Percentiles rank a stretch among this genome's conserved stretches.
Evolutionary conservation across 2,329 filamentous ascomycete species (phyloP).

Genomic region (Phialophora tarda): DNA sequence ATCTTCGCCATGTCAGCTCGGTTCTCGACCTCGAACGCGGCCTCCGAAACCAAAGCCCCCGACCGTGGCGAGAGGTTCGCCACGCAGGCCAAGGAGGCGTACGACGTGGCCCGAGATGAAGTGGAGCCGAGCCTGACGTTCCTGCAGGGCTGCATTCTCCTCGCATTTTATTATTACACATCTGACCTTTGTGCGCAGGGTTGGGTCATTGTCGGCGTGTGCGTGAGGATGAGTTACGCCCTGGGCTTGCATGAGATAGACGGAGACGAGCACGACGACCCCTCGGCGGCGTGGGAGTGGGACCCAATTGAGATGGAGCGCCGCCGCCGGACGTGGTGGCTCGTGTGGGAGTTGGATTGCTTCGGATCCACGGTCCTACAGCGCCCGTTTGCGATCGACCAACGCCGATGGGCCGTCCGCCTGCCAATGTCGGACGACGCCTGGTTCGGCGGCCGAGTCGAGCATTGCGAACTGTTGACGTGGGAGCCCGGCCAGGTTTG

Average conservation of each 20-base stretch:
- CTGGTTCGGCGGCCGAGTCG: conserved; percentile 14
- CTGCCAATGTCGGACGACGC: conserved; percentile 16
- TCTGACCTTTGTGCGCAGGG: not conserved
- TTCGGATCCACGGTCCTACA: conserved; percentile 19
- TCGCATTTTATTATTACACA: conserved; percentile 20
- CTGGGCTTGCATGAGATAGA: conserved; percentile 91
- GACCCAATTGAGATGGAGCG: conserved; percentile 10
- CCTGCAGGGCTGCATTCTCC: conserved; percentile 23
- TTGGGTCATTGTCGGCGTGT: conserved; percentile 96
- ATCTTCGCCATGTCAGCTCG: conserved; percentile 2
- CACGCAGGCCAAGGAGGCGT: not conserved
- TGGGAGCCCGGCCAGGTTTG: conserved; percentile 6
- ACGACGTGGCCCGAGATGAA: not conserved
- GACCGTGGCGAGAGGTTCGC: not conserved
- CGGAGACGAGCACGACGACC: conserved; percentile 44
- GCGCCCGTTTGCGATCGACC: conserved; percentile 16
- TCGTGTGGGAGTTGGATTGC: conserved; percentile 25
- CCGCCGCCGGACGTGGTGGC: conserved; percentile 20
- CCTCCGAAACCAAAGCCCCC: not conserved
- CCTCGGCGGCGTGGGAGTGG: not conserved
- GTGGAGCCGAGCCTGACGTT: conserved; percentile 8
- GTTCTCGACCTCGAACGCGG: not conserved
- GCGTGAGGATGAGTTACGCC: conserved; percentile 84
- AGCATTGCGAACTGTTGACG: not conserved
- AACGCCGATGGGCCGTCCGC: conserved; percentile 13